Conservation (phyloP, 2,329 filamentous ascomycete species). For the Coniochaeta sp. region DNA sequence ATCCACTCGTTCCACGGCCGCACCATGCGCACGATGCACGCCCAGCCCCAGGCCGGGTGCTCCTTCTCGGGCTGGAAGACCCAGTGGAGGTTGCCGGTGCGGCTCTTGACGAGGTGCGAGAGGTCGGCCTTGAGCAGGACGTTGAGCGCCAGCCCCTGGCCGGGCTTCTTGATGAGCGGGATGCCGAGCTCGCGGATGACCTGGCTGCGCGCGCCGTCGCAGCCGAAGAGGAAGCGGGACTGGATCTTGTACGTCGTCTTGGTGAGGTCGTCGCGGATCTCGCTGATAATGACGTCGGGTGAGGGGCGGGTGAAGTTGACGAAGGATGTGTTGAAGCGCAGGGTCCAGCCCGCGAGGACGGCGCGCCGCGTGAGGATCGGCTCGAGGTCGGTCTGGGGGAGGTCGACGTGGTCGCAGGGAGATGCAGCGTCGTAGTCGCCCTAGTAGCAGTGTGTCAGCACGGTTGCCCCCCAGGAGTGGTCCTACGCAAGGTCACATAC, state of each 20-base stretch:
- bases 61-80: slow-evolving; percentile 47
- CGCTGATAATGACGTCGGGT: slow-evolving; percentile 18
- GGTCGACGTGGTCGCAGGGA: slow-evolving; percentile 35
- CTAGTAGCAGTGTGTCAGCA: slow-evolving; percentile 7
- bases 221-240: slow-evolving; percentile 52
- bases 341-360: slow-evolving; percentile 28
- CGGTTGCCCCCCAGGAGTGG: slow-evolving; percentile 27
- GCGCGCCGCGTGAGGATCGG: slow-evolving; percentile 36
- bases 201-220: slow-evolving; percentile 40
- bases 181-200: slow-evolving; percentile 28
- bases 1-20: slow-evolving; percentile 59
- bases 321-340: slow-evolving; percentile 34
- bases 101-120: slow-evolving; percentile 38
- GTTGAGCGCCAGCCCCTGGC: slow-evolving; percentile 30
- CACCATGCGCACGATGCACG: slow-evolving; percentile 43
- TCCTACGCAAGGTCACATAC: slow-evolving; percentile 47
- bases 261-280: slow-evolving; percentile 16
- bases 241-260: slow-evolving; percentile 30
- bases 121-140: slow-evolving; percentile 38
- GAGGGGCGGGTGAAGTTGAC: slow-evolving; percentile 22
- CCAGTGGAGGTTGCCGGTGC: slow-evolving; percentile 55
- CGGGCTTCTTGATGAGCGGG: slow-evolving; percentile 24
- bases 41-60: slow-evolving; percentile 43
- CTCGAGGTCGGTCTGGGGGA: slow-evolving; percentile 42
- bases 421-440: slow-evolving; percentile 37